Conservation (phyloP, 129 eudicot genomes). For the Cynara cardunculus region DNA sequence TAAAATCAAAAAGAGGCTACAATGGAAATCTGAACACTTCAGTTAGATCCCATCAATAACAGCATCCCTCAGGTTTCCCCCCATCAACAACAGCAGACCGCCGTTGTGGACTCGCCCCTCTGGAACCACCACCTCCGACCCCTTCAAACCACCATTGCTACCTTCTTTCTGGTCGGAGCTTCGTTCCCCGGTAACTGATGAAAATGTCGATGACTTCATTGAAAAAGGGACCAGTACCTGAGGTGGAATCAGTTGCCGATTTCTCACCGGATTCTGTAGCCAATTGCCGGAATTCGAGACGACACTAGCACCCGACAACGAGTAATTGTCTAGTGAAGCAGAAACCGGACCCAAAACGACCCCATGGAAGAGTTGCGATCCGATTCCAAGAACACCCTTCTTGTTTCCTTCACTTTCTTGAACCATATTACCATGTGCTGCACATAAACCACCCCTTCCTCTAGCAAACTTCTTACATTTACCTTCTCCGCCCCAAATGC, state of each 20-base stretch:
- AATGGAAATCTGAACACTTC: neutral
- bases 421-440: slow-evolving; percentile 52
- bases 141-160: neutral
- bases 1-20: neutral
- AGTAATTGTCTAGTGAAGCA: slow-evolving; percentile 38
- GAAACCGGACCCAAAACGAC: too few species aligned
- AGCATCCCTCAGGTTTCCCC: slow-evolving; percentile 42
- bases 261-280: slow-evolving; percentile 37
- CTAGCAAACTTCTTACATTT: slow-evolving; percentile 78
- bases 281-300: slow-evolving; percentile 42
- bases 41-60: slow-evolving; percentile 37
- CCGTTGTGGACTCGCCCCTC: slow-evolving; percentile 86
- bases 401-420: slow-evolving; percentile 35
- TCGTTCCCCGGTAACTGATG: slow-evolving; percentile 19
- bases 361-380: slow-evolving; percentile 66
- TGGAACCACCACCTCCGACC: slow-evolving; percentile 30
- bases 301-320: slow-evolving; percentile 47
- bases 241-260: slow-evolving; percentile 67
- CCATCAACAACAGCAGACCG: slow-evolving; percentile 49
- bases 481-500: slow-evolving; percentile 68
- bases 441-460: slow-evolving; percentile 73
- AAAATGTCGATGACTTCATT: slow-evolving; percentile 57
- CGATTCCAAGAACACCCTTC: slow-evolving; percentile 38
- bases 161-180: slow-evolving; percentile 22
- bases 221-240: slow-evolving; percentile 84